Evolutionary conservation across 257 asterid genomes (phyloP).

Genomic region (Coffea eugenioides): DNA sequence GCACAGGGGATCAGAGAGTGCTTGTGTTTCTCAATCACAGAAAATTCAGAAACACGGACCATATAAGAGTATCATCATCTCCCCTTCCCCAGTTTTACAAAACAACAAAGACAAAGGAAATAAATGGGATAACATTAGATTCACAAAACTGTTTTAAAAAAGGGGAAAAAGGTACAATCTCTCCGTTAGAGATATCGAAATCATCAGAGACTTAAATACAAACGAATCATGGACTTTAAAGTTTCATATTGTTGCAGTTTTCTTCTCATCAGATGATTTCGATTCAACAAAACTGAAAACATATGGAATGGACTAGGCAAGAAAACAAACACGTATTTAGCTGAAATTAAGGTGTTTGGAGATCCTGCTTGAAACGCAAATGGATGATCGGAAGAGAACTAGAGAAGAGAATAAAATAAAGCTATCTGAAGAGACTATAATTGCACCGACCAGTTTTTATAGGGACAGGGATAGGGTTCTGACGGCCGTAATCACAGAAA

Average conservation of each 20-base stretch:
- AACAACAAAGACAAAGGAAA: not conserved
- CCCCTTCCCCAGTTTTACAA: slow-evolving; percentile 17
- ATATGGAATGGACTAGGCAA: not conserved
- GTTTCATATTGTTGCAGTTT: slow-evolving; percentile 52
- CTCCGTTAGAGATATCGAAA: slow-evolving; percentile 21
- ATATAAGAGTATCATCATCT: slow-evolving; percentile 46
- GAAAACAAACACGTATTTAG: no score
- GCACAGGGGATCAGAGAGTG: slow-evolving; percentile 61
- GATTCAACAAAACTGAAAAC: not conserved
- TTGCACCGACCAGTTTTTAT: not conserved
- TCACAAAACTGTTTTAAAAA: no score
- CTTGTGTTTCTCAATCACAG: slow-evolving; percentile 47
- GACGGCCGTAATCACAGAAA: not conserved
- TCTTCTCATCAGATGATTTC: slow-evolving; percentile 59
- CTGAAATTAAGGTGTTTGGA: no score
- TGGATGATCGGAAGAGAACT: not conserved
- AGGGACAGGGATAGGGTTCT: not conserved
- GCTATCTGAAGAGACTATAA: not conserved
- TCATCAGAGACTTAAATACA: slow-evolving; percentile 91
- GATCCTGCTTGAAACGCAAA: not conserved
- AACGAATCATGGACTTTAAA: slow-evolving; percentile 47
- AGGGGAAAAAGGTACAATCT: not conserved
- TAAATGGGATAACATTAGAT: no score
- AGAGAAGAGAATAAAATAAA: no score
- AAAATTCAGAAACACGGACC: slow-evolving; percentile 84